These are phyloP conservation scores for Epichloe baconii DNA, from an alignment of 2,329 filamentous ascomycete genomes.

Conservation along the genomic window DNA sequence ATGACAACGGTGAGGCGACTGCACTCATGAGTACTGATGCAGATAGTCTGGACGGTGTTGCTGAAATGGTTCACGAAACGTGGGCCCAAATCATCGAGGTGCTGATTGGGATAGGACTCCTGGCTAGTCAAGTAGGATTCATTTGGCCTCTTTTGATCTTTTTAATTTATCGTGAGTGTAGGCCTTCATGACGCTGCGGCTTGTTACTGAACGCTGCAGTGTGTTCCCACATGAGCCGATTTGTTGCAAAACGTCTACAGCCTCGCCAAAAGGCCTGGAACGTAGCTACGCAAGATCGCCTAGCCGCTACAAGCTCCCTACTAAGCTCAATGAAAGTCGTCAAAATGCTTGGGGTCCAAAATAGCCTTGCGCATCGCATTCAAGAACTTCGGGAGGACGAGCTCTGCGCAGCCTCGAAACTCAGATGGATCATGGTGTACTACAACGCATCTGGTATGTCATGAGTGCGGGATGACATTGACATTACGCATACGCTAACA, in stretches of 20 bases:
- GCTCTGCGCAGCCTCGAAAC: slow-evolving; percentile 12
- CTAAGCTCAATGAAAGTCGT: slow-evolving; percentile 24
- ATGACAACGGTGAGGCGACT: slow-evolving; percentile 9
- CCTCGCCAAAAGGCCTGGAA: slow-evolving; percentile 26
- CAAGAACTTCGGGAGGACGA: slow-evolving; percentile 19
- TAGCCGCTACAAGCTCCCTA: slow-evolving; percentile 21
- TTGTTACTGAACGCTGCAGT: slow-evolving; percentile 14
- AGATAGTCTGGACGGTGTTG: slow-evolving; percentile 18
- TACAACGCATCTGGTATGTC: too few relatives aligned
- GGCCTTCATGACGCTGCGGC: slow-evolving; percentile 7
- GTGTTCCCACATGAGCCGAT: slow-evolving; percentile 27
- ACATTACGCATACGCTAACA: too few relatives aligned
- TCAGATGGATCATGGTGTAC: slow-evolving; percentile 24
- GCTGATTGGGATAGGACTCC: slow-evolving; percentile 23
- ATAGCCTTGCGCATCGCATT: slow-evolving; percentile 8
- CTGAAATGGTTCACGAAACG: slow-evolving; percentile 27
- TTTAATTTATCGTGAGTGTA: slow-evolving; percentile 27
- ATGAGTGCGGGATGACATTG: too few relatives aligned
- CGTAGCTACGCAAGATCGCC: slow-evolving; percentile 25
- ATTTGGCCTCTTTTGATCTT: slow-evolving; percentile 23
- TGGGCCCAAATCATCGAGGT: slow-evolving; percentile 31
- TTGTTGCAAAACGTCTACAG: slow-evolving; percentile 24
- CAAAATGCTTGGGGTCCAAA: slow-evolving; percentile 22
- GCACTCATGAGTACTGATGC: slow-evolving; percentile 30
- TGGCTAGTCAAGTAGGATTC: slow-evolving; percentile 28